Percentiles rank a stretch among this genome's conserved stretches.
phyloP scores from a whole-genome alignment of 306 rosid species.

The Sicyos edulis region DNA sequence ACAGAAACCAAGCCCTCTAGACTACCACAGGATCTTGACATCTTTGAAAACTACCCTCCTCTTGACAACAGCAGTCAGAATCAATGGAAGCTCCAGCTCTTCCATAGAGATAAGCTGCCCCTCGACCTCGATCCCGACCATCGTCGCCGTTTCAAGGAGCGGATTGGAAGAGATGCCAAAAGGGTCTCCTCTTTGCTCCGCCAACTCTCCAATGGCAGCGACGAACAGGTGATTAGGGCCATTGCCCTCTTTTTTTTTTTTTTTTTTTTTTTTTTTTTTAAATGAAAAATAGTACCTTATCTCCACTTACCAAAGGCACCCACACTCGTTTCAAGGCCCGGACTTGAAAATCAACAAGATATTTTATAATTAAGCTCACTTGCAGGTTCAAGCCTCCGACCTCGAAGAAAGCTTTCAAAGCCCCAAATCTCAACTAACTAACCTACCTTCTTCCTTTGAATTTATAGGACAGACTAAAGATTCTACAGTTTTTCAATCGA shows the following conservation, averaged over 20 bases:
- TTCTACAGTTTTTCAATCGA: neutral
- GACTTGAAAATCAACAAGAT: too few relatives aligned
- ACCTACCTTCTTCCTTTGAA: neutral
- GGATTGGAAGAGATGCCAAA: slow-evolving; percentile 48
- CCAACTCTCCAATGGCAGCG: slow-evolving; percentile 26
- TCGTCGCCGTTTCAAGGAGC: slow-evolving; percentile 36
- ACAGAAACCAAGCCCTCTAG: slow-evolving; percentile 1
- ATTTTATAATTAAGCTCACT: too few relatives aligned
- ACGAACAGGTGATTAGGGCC: neutral
- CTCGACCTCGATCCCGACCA: neutral
- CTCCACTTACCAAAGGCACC: too few relatives aligned
- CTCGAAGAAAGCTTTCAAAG: too few relatives aligned
- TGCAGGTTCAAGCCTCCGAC: too few relatives aligned
- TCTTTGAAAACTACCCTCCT: slow-evolving; percentile 8
- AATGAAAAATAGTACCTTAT: too few relatives aligned
- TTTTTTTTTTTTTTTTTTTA: too few relatives aligned
- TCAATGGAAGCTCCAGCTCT: slow-evolving; percentile 44
- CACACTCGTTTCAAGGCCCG: too few relatives aligned
- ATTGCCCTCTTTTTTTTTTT: neutral
- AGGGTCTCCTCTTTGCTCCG: slow-evolving; percentile 49
- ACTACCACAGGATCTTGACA: neutral
- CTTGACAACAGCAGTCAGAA: neutral
- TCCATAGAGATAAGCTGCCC: slow-evolving; percentile 62
- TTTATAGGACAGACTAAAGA: neutral
- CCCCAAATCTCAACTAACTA: too few relatives aligned